Evolutionary conservation across 768 basidiomycete species (phyloP).

Genomic region (Panaeolus papilionaceus): DNA sequence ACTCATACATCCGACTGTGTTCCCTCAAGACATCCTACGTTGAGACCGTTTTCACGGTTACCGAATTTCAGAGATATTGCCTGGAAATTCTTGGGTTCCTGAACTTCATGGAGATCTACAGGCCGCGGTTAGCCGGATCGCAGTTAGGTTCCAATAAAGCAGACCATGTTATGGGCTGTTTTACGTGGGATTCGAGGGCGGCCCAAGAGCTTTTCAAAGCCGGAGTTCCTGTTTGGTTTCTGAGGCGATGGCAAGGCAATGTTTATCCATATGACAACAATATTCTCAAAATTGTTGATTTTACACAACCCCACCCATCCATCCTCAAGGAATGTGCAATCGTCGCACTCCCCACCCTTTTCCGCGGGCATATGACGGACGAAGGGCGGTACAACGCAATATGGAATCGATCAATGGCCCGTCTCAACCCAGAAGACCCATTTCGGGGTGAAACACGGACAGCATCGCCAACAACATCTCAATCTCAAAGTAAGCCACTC

Average conservation of each 20-base stretch:
- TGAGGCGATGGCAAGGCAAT: not conserved
- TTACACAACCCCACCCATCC: slow-evolving; percentile 5
- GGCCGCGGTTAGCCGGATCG: slow-evolving; percentile 18
- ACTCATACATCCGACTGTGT: not conserved
- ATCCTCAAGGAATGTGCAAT: not conserved
- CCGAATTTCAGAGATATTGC: slow-evolving; percentile 22
- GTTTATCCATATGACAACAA: slow-evolving; percentile 9
- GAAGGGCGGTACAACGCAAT: not conserved
- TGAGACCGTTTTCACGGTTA: slow-evolving; percentile 17
- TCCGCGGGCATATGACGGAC: slow-evolving; percentile 1
- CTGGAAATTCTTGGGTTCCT: slow-evolving; percentile 23
- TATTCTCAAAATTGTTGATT: slow-evolving; percentile 7
- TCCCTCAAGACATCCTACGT: slow-evolving; percentile 7
- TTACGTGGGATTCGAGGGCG: not conserved
- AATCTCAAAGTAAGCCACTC: no score
- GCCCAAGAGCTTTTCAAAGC: slow-evolving; percentile 17
- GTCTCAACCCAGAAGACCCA: slow-evolving; percentile 11
- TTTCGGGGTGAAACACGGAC: not conserved
- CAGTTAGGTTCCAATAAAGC: not conserved
- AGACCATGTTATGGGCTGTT: not conserved
- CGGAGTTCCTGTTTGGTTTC: slow-evolving; percentile 20
- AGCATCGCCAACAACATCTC: no score
- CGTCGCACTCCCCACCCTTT: not conserved
- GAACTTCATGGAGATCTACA: slow-evolving; percentile 22
- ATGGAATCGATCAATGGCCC: not conserved